A percentile compares a stretch with the other conserved stretches of the same genome.
Conservation (phyloP, 192 early-diverging fungal species). For the Coemansia sp. region DNA sequence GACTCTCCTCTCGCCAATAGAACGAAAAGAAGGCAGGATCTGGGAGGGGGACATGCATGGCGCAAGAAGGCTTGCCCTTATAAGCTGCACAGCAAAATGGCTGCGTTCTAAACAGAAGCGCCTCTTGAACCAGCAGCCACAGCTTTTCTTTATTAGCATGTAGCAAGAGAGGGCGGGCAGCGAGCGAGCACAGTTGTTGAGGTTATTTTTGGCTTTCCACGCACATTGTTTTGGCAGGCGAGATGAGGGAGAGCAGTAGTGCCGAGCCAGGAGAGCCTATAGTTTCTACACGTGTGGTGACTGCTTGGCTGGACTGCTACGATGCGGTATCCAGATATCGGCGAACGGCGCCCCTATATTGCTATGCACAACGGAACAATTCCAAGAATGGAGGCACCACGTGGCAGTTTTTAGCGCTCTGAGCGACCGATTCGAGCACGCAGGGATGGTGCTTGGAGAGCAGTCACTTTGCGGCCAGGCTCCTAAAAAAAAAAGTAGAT, state of each 20-base stretch:
- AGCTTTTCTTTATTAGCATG: no score
- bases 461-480: constrained; percentile 1
- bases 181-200: background rate
- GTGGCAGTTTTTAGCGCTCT: constrained; percentile 10
- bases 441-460: background rate
- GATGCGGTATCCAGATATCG: background rate
- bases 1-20: background rate
- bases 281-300: constrained; percentile 9
- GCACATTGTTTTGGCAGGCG: background rate
- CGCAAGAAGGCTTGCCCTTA: background rate
- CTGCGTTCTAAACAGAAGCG: constrained; percentile 4
- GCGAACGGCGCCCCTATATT: background rate
- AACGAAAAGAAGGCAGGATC: background rate
- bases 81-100: background rate
- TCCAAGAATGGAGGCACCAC: constrained; percentile 6
- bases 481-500: no score
- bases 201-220: background rate
- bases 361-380: background rate
- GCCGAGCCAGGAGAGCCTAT: background rate
- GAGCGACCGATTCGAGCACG: background rate
- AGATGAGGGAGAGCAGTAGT: constrained; percentile 9
- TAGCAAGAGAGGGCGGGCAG: background rate
- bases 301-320: background rate
- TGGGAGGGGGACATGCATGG: background rate
- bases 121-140: background rate